These are phyloP conservation scores for Pichia thaimueangensis DNA, from an alignment of 805 yeast genomes.

Conservation along the genomic window DNA sequence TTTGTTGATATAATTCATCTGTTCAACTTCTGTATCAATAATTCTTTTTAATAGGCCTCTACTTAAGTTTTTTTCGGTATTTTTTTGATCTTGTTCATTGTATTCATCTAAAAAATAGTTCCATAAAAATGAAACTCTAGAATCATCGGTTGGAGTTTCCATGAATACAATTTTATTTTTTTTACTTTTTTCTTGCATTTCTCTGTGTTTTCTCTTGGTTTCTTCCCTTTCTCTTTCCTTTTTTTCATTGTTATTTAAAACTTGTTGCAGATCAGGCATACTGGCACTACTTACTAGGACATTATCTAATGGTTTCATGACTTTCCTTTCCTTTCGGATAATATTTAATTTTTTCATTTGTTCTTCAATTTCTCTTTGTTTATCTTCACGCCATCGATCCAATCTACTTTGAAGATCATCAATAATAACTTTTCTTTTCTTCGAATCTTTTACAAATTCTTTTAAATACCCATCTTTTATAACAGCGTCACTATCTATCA, in stretches of 20 bases:
- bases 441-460: constrained; percentile 3
- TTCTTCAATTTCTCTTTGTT: constrained; percentile 12
- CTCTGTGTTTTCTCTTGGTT: constrained; percentile 6
- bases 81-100: neutral
- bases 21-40: constrained; percentile 2
- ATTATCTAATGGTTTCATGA: constrained; percentile 8
- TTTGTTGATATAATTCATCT: constrained; percentile 2
- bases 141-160: constrained; percentile 18
- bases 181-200: constrained; percentile 7
- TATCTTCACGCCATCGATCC: constrained; percentile 12
- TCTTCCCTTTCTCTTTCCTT: constrained; percentile 3
- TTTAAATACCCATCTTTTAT: constrained; percentile 4
- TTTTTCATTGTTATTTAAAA: neutral
- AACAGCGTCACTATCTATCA: constrained; percentile 11
- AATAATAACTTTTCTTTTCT: neutral
- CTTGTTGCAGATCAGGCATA: constrained; percentile 14
- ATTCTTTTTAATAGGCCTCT: constrained; percentile 3
- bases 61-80: neutral
- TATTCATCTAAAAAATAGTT: neutral
- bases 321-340: neutral
- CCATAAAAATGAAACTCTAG: constrained; percentile 6
- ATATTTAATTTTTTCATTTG: constrained; percentile 12
- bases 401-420: constrained; percentile 10
- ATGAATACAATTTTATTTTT: constrained; percentile 16
- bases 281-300: constrained; percentile 8